A percentile compares a stretch with the other conserved stretches of the same genome.
phyloP scores from a whole-genome alignment of 306 rosid genomes.

The Mimosa bimucronata region DNA sequence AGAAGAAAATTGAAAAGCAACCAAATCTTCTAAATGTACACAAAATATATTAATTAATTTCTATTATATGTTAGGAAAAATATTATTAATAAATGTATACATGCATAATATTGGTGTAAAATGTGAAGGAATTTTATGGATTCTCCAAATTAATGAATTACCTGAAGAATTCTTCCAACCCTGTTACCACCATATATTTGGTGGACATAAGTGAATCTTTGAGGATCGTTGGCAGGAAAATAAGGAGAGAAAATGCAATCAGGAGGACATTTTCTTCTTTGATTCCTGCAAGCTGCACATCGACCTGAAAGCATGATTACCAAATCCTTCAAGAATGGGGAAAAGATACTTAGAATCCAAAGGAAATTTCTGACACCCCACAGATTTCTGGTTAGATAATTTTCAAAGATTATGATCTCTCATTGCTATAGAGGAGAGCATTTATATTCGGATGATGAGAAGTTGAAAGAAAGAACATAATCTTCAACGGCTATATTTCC shows the following conservation, averaged over 20 bases:
- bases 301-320: constrained; percentile 44
- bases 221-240: constrained; percentile 74
- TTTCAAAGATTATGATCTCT: constrained; percentile 34
- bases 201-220: constrained; percentile 75
- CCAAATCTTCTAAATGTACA: not conserved
- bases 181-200: constrained; percentile 76
- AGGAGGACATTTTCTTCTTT: constrained; percentile 69
- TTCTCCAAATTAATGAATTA: constrained; percentile 29
- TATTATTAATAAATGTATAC: not conserved
- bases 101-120: not conserved
- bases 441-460: constrained; percentile 10
- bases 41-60: constrained; percentile 16
- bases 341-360: constrained; percentile 22
- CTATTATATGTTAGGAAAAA: not conserved
- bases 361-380: not conserved
- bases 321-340: constrained; percentile 1
- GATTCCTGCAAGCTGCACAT: constrained; percentile 80
- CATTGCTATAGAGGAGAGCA: not conserved
- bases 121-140: not conserved
- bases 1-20: no score
- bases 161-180: constrained; percentile 81
- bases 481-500: constrained; percentile 48
- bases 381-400: constrained; percentile 43
- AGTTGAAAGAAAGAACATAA: not conserved
- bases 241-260: constrained; percentile 77